A percentile compares a stretch with the other conserved stretches of the same genome.
Conservation (phyloP, 352 stramenopile species). For the Halophytophthora polymorphica region DNA sequence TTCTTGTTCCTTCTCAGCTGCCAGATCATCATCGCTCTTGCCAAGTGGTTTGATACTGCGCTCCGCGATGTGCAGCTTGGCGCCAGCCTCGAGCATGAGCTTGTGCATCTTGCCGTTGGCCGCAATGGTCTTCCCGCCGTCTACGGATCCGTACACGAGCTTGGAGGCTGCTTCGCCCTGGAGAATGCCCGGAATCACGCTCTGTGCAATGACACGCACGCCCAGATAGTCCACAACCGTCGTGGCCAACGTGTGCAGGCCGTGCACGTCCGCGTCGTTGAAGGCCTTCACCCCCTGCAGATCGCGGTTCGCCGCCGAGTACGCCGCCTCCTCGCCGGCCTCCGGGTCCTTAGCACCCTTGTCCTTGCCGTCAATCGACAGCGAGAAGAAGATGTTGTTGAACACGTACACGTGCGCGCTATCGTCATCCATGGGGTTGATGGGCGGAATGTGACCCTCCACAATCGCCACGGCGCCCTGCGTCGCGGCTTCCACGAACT, state of each 20-base stretch:
- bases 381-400: conserved; percentile 98
- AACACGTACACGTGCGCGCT: conserved; percentile 95
- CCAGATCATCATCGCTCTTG: conserved; percentile 41
- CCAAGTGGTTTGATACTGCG: conserved; percentile 76
- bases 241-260: conserved; percentile 93
- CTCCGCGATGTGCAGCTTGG: conserved; percentile 89
- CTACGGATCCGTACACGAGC: conserved; percentile 94
- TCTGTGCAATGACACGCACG: conserved; percentile 93
- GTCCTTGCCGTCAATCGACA: conserved; percentile 82
- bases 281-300: conserved; percentile 89
- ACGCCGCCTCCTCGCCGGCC: conserved; percentile 72
- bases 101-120: conserved; percentile 92
- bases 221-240: conserved; percentile 95
- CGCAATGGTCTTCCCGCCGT: conserved; percentile 87
- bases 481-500: conserved; percentile 93
- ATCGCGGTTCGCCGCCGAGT: conserved; percentile 86
- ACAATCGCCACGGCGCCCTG: conserved; percentile 90
- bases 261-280: conserved; percentile 89
- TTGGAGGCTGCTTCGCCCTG: conserved; percentile 94
- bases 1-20: conserved; percentile 35
- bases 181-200: conserved; percentile 94
- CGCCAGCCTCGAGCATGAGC: conserved; percentile 78
- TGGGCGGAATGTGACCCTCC: conserved; percentile 92
- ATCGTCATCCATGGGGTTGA: conserved; percentile 95
- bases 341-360: conserved; percentile 55